Base-by-base conservation (phyloP, 2,329 filamentous ascomycete genomes). In the Madurella fahalii region DNA sequence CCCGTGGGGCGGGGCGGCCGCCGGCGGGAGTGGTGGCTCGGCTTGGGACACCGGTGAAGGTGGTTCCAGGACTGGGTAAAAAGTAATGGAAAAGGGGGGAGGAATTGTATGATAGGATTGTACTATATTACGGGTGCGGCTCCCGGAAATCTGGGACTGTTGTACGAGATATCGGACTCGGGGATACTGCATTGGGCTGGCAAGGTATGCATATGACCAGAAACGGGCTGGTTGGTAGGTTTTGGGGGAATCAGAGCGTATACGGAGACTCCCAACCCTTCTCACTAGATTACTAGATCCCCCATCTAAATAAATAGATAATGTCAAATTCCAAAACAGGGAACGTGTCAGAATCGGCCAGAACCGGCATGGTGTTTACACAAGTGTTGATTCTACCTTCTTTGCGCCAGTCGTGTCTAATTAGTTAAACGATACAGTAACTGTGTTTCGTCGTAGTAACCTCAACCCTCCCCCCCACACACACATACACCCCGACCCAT, bases 231-330 rank as follows among this genome's bases (percentile, higher is more conserved):
- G 17, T 18, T 34, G 18, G 37, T 7, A 25, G 42, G 15, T 47
- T 30, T 43, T 17, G 8, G 20, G 8, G 40, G 16, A 37, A 20
- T 18, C 13, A 17, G n/a, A 39, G 31, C 42, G 13, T 34, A 47
- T 34, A n/a, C 42, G 18, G 25, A 53, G 25, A 49, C 20, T n/a
- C 39, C 18, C 17, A 48, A 47, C 50, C 17, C 43, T 51, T 31
- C 53, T 54, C 53, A 54, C 31, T 47, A 40, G 42, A 47, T 13
- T 37, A 47, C 15, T 15, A 54, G 39, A 54, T 47, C 52, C 39
- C 47, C 52, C 16, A 47, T 54, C 52, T 54, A 54, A 50, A 47
- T 42, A 25, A 47, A 47, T 39, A 34, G 20, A 25, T 17, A n/a
- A 16, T 17, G 18, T 15, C 39, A 17, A 37, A 25, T 17, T 17